phyloP scores from a whole-genome alignment of 1,284 basidiomycete species.

The Apiotrichum domesticum region DNA sequence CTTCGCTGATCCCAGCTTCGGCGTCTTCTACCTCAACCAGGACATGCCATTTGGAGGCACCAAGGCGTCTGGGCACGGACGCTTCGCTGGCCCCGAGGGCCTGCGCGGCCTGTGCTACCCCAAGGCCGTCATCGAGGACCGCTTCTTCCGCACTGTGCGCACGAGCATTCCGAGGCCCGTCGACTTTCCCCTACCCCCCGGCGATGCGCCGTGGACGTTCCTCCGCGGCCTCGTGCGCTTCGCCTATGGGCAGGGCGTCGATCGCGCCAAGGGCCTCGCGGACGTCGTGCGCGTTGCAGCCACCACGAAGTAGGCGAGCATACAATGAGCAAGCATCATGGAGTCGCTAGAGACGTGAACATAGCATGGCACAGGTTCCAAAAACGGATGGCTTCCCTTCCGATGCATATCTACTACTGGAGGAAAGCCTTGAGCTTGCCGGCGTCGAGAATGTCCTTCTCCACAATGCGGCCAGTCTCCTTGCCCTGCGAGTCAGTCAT shows the following conservation, averaged over 20 bases:
- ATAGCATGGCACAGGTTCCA: no score
- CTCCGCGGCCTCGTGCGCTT: slow-evolving; percentile 65
- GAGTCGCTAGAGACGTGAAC: no score
- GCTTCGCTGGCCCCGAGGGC: slow-evolving; percentile 90
- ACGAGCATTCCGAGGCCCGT: slow-evolving; percentile 66
- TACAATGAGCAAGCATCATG: background rate
- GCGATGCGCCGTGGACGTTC: slow-evolving; percentile 59
- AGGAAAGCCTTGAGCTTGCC: slow-evolving; percentile 27
- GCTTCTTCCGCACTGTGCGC: slow-evolving; percentile 71
- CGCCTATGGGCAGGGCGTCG: slow-evolving; percentile 59
- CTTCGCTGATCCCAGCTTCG: slow-evolving; percentile 53
- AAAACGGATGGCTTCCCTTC: no score
- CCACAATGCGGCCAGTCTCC: slow-evolving; percentile 57
- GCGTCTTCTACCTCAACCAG: slow-evolving; percentile 83
- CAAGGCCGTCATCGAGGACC: slow-evolving; percentile 80
- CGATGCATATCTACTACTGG: background rate
- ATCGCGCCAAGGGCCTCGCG: slow-evolving; percentile 27
- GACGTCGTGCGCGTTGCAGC: slow-evolving; percentile 15
- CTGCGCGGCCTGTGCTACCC: slow-evolving; percentile 75
- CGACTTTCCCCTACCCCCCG: slow-evolving; percentile 18
- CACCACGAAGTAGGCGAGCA: background rate
- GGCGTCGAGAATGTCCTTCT: slow-evolving; percentile 51
- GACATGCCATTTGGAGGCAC: slow-evolving; percentile 88
- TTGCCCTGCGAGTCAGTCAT: slow-evolving; percentile 48
- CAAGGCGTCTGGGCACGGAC: slow-evolving; percentile 81